A percentile compares a stretch with the other conserved stretches of the same genome.
Evolutionary conservation across 129 eudicot genomes (phyloP).

Genomic region (Flaveria ramosissima): DNA sequence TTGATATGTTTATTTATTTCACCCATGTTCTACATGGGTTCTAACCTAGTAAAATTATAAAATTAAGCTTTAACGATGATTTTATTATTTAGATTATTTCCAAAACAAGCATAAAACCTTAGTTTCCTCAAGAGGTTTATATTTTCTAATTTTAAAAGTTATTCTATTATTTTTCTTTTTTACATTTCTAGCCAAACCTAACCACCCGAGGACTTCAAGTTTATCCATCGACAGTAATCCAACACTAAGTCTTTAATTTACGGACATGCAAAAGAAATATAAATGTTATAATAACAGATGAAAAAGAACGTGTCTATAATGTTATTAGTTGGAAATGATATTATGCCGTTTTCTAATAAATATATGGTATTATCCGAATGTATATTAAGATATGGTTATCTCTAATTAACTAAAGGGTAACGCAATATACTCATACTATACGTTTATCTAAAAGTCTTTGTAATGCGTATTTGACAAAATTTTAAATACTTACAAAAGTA

Average conservation of each 20-base stretch:
- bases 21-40: no score
- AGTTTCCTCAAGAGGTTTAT: no score
- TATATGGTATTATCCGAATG: no score
- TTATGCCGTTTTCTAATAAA: no score
- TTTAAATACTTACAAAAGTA: not conserved
- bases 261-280: not conserved
- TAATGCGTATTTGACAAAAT: constrained; percentile 9
- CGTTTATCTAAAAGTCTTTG: not conserved
- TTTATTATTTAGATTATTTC: no score
- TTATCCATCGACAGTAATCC: not conserved
- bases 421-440: not conserved
- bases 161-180: no score
- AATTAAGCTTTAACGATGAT: no score
- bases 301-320: not conserved
- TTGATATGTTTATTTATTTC: no score
- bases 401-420: not conserved
- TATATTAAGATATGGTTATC: not conserved
- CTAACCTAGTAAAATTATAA: no score
- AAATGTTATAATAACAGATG: not conserved
- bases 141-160: no score
- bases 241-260: no score
- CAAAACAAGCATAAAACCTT: no score
- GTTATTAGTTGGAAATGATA: not conserved
- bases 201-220: not conserved
- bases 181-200: not conserved